Evolutionary conservation across 345 rosid species (phyloP).

Genomic region (Populus pruinosa): DNA sequence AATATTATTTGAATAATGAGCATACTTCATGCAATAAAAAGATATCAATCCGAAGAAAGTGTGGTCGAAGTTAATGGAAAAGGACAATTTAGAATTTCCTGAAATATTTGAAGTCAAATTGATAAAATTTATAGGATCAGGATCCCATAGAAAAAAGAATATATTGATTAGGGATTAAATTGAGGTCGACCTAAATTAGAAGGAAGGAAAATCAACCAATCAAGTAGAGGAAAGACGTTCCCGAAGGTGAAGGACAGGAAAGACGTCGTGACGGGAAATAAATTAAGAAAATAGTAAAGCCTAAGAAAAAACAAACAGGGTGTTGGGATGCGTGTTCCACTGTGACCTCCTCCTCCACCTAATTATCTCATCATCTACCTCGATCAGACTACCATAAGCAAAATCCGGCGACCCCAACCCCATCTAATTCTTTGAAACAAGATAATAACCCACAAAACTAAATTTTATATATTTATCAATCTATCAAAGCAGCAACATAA

Average conservation of each 20-base stretch:
- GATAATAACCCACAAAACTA: neutral
- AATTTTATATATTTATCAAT: neutral
- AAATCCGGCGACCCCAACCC: neutral
- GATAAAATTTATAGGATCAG: neutral
- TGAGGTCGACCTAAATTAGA: no score
- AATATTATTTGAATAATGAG: neutral
- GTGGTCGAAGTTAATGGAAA: neutral
- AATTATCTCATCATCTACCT: neutral
- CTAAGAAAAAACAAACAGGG: neutral
- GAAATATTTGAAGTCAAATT: no score
- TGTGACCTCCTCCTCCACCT: neutral
- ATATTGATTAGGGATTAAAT: no score
- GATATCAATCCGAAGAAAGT: neutral
- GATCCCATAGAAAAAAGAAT: neutral
- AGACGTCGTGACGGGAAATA: neutral
- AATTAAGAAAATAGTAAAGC: neutral
- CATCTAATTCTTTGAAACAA: neutral
- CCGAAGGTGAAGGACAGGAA: neutral
- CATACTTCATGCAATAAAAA: neutral
- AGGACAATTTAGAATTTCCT: neutral
- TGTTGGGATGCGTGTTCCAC: neutral
- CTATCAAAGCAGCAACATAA: neutral
- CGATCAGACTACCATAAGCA: neutral
- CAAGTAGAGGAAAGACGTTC: neutral
- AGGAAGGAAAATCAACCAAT: no score